These are phyloP conservation scores for Venturia pyrina DNA, from an alignment of 2,329 filamentous ascomycete genomes.

Conservation along the genomic window DNA sequence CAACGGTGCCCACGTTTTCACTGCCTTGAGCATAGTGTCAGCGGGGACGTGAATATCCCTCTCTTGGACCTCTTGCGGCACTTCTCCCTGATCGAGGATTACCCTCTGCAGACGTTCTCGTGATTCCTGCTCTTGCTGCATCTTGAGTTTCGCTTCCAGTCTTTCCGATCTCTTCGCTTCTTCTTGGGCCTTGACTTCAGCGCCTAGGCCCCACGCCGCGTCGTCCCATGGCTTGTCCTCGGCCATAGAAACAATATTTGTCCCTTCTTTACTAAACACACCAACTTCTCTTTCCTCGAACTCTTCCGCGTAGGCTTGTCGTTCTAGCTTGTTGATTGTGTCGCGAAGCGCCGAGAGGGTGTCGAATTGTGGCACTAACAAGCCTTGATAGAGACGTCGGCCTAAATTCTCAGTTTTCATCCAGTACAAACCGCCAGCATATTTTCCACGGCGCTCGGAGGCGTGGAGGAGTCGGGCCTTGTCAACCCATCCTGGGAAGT, in stretches of 20 bases:
- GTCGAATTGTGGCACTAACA: slow-evolving; percentile 9
- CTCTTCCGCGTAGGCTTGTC: background rate
- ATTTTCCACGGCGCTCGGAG: background rate
- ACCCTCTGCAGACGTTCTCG: background rate
- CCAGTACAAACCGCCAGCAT: background rate
- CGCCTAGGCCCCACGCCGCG: background rate
- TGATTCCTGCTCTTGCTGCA: background rate
- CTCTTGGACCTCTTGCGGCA: background rate
- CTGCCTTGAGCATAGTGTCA: background rate
- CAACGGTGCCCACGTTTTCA: background rate
- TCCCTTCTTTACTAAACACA: background rate
- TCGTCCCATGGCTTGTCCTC: background rate
- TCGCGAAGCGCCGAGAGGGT: slow-evolving; percentile 13
- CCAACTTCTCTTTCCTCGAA: background rate
- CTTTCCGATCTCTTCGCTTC: background rate
- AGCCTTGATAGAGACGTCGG: background rate
- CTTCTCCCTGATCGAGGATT: background rate
- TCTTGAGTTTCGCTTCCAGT: background rate
- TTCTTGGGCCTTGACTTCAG: background rate
- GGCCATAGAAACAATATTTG: background rate
- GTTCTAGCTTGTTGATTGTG: background rate
- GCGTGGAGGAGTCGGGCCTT: background rate
- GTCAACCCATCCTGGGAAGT: slow-evolving; percentile 4
- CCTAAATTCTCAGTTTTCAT: slow-evolving; percentile 5
- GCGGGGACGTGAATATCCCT: background rate